Percentiles rank a stretch among this genome's conserved stretches.
Conservation (phyloP, 129 eudicot genomes). For the Rutidosis leptorrhynchoides region DNA sequence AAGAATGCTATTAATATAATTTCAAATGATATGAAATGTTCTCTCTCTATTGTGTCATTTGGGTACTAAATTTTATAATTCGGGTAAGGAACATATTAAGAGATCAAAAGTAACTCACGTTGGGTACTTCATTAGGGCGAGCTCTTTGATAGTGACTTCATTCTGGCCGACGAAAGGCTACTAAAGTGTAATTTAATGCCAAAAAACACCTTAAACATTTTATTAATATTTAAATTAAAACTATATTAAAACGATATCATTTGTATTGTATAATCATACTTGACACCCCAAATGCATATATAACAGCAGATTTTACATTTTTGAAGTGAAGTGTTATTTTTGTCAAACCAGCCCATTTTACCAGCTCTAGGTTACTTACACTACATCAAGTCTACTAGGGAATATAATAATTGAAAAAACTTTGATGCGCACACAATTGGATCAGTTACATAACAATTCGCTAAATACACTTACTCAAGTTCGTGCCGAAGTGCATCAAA, state of each 20-base stretch:
- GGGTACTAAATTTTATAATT: too few relatives aligned
- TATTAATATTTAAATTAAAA: too few relatives aligned
- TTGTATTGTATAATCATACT: too few relatives aligned
- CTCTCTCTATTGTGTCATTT: not conserved
- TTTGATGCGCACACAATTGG: constrained; percentile 1
- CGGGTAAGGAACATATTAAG: not conserved
- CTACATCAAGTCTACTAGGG: not conserved
- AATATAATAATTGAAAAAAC: not conserved
- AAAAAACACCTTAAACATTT: too few relatives aligned
- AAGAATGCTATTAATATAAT: constrained; percentile 18
- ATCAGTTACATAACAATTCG: not conserved
- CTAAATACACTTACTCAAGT: constrained; percentile 65
- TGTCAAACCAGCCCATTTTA: not conserved
- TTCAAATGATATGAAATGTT: not conserved
- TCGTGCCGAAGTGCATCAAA: constrained; percentile 94
- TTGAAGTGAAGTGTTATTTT: not conserved
- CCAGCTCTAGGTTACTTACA: constrained; percentile 1
- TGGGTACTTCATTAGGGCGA: too few relatives aligned
- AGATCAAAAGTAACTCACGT: too few relatives aligned
- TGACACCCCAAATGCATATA: too few relatives aligned
- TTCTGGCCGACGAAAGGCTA: too few relatives aligned
- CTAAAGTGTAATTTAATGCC: too few relatives aligned
- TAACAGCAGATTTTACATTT: too few relatives aligned
- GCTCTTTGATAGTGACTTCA: too few relatives aligned
- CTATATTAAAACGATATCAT: too few relatives aligned